These are phyloP conservation scores for Boletus hoseneyae DNA, from an alignment of 1,284 basidiomycete genomes.

Conservation along the genomic window DNA sequence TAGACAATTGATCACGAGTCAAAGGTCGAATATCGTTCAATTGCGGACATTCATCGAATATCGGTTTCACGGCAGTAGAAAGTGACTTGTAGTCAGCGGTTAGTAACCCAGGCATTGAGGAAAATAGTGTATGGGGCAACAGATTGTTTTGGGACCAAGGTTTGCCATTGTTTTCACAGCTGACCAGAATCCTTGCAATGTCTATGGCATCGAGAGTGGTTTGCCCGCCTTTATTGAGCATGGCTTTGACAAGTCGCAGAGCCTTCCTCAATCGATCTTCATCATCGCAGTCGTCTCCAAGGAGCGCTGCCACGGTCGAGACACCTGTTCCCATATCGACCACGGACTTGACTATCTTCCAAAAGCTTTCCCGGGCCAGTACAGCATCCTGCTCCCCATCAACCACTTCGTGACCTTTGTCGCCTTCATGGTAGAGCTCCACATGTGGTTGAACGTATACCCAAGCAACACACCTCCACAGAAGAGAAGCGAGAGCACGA, in stretches of 20 bases:
- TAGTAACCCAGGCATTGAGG: conserved; percentile 56
- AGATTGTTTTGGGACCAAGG: conserved; percentile 49
- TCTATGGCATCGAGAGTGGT: conserved; percentile 53
- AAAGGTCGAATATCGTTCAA: conserved; percentile 52
- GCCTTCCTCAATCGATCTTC: conserved; percentile 43
- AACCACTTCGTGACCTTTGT: conserved; percentile 37
- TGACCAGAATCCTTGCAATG: conserved; percentile 48
- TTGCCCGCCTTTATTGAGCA: conserved; percentile 51
- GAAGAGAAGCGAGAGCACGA: conserved; percentile 52
- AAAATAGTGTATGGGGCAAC: conserved; percentile 54
- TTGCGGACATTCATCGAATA: conserved; percentile 51
- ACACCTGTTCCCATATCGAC: conserved; percentile 62
- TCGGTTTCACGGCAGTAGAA: conserved; percentile 42
- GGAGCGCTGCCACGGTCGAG: conserved; percentile 50
- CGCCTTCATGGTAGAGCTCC: conserved; percentile 32
- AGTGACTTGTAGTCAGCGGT: conserved; percentile 53
- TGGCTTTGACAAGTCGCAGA: conserved; percentile 46
- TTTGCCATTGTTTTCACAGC: conserved; percentile 28
- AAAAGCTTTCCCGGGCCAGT: conserved; percentile 40
- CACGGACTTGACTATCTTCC: conserved; percentile 49
- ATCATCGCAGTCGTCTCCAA: conserved; percentile 39
- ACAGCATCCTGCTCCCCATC: conserved; percentile 27
- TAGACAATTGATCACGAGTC: conserved; percentile 52
- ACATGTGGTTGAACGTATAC: conserved; percentile 55
- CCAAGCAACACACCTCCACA: conserved; percentile 66